These are phyloP conservation scores for Trichoderma arundinaceum DNA, from an alignment of 2,329 filamentous ascomycete genomes.

Conservation along the genomic window DNA sequence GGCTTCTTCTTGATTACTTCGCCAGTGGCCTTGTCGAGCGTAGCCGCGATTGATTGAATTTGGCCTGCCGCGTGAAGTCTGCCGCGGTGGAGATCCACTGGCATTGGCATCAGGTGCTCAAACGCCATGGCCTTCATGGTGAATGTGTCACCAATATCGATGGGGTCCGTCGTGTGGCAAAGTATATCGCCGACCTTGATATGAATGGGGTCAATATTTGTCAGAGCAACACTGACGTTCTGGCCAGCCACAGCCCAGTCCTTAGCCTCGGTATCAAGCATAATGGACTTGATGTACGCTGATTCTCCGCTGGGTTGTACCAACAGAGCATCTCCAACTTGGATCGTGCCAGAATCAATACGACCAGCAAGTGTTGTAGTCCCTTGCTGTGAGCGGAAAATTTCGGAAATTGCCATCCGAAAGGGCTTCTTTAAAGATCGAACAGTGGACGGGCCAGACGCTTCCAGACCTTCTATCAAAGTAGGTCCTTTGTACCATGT, in stretches of 20 bases:
- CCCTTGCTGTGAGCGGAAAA: slow-evolving; percentile 81
- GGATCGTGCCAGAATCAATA: slow-evolving; percentile 81
- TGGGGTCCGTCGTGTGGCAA: slow-evolving; percentile 71
- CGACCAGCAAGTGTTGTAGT: slow-evolving; percentile 85
- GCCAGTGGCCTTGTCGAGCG: slow-evolving; percentile 80
- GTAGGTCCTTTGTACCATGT: slow-evolving; percentile 84
- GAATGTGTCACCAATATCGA: slow-evolving; percentile 74
- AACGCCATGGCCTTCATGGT: slow-evolving; percentile 87
- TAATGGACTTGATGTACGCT: slow-evolving; percentile 80
- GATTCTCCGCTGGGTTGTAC: slow-evolving; percentile 82
- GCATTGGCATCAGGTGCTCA: slow-evolving; percentile 86
- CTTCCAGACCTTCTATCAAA: slow-evolving; percentile 82
- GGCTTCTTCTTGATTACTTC: slow-evolving; percentile 81
- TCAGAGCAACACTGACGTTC: slow-evolving; percentile 81
- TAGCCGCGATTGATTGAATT: slow-evolving; percentile 72
- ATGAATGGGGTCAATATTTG: slow-evolving; percentile 83
- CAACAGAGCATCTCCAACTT: slow-evolving; percentile 80
- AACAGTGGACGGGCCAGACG: slow-evolving; percentile 70
- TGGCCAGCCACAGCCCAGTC: slow-evolving; percentile 96
- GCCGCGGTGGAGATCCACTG: slow-evolving; percentile 86
- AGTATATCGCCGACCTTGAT: slow-evolving; percentile 84
- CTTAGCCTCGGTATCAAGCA: slow-evolving; percentile 72
- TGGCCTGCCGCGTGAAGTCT: slow-evolving; percentile 78
- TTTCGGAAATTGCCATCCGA: slow-evolving; percentile 84
- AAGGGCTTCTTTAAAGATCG: slow-evolving; percentile 78